phyloP scores from a whole-genome alignment of 257 asterid genomes.

The Scutellaria minor region DNA sequence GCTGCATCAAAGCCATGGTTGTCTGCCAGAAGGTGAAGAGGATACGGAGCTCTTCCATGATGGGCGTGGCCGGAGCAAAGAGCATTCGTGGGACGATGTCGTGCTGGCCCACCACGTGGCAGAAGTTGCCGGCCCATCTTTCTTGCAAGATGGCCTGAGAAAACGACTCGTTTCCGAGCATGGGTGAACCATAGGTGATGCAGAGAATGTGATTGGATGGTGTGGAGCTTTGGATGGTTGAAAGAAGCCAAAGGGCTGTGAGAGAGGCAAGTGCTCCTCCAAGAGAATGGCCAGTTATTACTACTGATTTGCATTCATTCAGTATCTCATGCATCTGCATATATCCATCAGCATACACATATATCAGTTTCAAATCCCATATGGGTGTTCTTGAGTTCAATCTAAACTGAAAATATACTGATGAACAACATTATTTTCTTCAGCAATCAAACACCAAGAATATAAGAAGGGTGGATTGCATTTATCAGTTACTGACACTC shows the following conservation, averaged over 20 bases:
- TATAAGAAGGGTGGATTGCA: too few relatives aligned
- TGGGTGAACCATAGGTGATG: slow-evolving; percentile 79
- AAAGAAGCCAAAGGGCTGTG: slow-evolving; percentile 76
- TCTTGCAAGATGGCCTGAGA: slow-evolving; percentile 70
- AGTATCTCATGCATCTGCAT: slow-evolving; percentile 70
- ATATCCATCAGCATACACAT: too few relatives aligned
- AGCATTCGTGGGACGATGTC: slow-evolving; percentile 80
- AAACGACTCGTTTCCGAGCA: slow-evolving; percentile 75
- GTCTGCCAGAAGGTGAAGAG: slow-evolving; percentile 58
- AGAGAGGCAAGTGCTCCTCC: slow-evolving; percentile 89
- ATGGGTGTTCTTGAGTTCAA: too few relatives aligned
- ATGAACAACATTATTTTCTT: too few relatives aligned
- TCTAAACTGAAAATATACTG: too few relatives aligned
- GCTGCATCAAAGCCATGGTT: slow-evolving; percentile 45
- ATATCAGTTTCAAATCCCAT: too few relatives aligned
- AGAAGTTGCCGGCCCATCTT: slow-evolving; percentile 82
- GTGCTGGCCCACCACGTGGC: slow-evolving; percentile 69
- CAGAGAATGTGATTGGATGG: slow-evolving; percentile 56
- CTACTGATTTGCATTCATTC: slow-evolving; percentile 61
- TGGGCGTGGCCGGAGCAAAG: slow-evolving; percentile 58
- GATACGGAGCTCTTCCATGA: slow-evolving; percentile 40
- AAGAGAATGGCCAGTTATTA: slow-evolving; percentile 74
- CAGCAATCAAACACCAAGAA: too few relatives aligned
- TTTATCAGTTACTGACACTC: too few relatives aligned
- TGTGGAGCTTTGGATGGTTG: slow-evolving; percentile 46